These are phyloP conservation scores for Rhizopogon vulgaris DNA, from an alignment of 768 basidiomycete species.

Conservation along the genomic window DNA sequence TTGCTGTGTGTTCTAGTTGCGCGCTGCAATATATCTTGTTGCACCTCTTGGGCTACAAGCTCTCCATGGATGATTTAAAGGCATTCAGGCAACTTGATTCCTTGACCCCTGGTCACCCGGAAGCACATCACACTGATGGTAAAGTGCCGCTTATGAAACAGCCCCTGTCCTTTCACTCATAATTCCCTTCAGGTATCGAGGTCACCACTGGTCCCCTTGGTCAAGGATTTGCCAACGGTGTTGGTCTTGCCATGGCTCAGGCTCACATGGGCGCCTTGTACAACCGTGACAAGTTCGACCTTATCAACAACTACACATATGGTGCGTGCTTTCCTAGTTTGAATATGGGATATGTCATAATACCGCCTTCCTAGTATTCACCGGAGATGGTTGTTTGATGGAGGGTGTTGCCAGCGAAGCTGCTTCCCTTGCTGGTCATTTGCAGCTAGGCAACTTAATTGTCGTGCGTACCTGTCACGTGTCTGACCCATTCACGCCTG, in stretches of 20 bases:
- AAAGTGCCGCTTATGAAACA: slow-evolving; percentile 1
- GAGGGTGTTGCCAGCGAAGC: slow-evolving; percentile 95
- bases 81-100: slow-evolving; percentile 88
- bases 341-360: slow-evolving; percentile 2
- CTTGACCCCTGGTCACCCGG: slow-evolving; percentile 91
- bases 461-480: slow-evolving; percentile 49
- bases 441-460: slow-evolving; percentile 89
- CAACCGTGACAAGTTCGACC: slow-evolving; percentile 79
- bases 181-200: slow-evolving; percentile 50
- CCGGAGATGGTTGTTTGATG: slow-evolving; percentile 95
- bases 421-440: slow-evolving; percentile 87
- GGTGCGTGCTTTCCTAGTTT: slow-evolving; percentile 36
- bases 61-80: slow-evolving; percentile 90
- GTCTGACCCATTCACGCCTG: slow-evolving; percentile 5
- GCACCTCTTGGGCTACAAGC: slow-evolving; percentile 88
- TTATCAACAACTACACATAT: slow-evolving; percentile 87
- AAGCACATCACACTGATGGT: slow-evolving; percentile 65
- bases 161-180: slow-evolving; percentile 5
- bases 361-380: slow-evolving; percentile 53
- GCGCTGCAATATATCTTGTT: slow-evolving; percentile 90
- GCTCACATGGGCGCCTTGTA: slow-evolving; percentile 85
- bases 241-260: slow-evolving; percentile 91
- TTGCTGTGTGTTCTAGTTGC: slow-evolving; percentile 48
- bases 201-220: slow-evolving; percentile 96
- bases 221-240: slow-evolving; percentile 90